Base-by-base conservation (phyloP, 169 alveolate genomes). In the Babesia ovata region DNA sequence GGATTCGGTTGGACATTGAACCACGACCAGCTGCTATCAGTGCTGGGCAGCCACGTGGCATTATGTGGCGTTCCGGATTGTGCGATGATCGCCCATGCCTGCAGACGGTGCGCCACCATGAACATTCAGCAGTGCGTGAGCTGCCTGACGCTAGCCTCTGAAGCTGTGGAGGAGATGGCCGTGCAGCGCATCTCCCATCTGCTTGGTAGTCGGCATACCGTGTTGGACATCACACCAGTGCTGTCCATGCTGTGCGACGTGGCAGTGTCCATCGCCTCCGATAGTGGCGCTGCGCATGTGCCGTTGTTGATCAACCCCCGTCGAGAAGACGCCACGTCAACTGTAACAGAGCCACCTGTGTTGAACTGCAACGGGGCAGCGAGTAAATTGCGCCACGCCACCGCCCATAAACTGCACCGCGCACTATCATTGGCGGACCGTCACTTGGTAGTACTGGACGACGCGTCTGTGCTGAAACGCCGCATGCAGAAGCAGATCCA, bases 11-110 rank as follows among this genome's bases (percentile, higher is more conserved):
- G 14, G 14, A 42, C 45, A 12, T 33, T 33, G 36, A 72, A 70
- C 63, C 21, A 57, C 52, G 72, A 56, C 7, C 81, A 71, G 50
- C 21, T 71, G 62, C 48, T 71, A 9, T 71, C 81, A 11, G 19
- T 62, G 45, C 53, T 49, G 21, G 2, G 44, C 29, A 58, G 81
- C 36, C n/a, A 10, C 45, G 46, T 33, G 50, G 45, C 17, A 2
- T 29, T 17, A 13, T 1, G 50, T 0, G 50, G 50, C 19, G 19
- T 13, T 45, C n/a, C 2, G n/a, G 50, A 45, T 16, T 13, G 4
- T 7, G 0, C 7, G 1, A 56, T 44, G 1, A 33, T 7, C 70
- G 58, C 12, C 50, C n/a, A 36, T 17, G 6, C 13, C 29, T 67
- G 33, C 52, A 7, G 63, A 0, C 63, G 76, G 8, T 33, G 49